Base-by-base conservation (phyloP, 805 yeast genomes). In the Trichomonascus vanleenenianus region DNA sequence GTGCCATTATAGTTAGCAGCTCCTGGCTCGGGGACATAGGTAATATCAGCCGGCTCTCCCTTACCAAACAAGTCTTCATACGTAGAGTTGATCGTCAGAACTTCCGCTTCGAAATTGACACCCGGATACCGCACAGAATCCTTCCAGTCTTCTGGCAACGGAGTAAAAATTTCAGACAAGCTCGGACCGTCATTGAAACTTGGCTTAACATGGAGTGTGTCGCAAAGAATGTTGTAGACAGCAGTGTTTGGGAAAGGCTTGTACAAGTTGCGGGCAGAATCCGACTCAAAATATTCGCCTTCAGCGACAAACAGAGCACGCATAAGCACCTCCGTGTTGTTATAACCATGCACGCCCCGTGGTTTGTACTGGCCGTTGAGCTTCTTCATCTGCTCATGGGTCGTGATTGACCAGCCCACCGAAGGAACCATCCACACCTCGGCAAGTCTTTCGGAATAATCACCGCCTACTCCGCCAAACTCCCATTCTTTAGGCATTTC, bases 351-450 rank as follows among this genome's bases (percentile, higher is more conserved):
- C 0, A 83, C 83, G 7, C 96, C 96, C 45, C 68, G 68, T 2
- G 86, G 84, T n/a, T 60, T 59, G 58, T 81, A 82, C 11, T 73
- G 70, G 42, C 68, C 61, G 22, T 64, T 62, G 57, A 71, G 70
- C 2, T 67, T 67, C 19, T 72, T 71, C 74, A 78, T 76, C 47
- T 74, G 74, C 15, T 70, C 71, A 46, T 71, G 74, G 0, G 88
- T 84, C 1, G 85, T 74, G 12, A 88, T 62, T 0, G 84, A 73
- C 65, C 83, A 89, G 0, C 96, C 96, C 4, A 85, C 79, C 31
- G 81, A 75, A 0, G 96, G 96, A 2, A 89, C 68, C 2, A 89
- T 60, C 91, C 96, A 85, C 25, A 89, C 62, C 1, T 95, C 95
- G 0, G 96, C 94, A 16, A 87, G 67, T 49, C 96, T 71, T 40